Base-by-base conservation (phyloP, 371 early-diverging fungal genomes). In the Rhizomucor pusillus region DNA sequence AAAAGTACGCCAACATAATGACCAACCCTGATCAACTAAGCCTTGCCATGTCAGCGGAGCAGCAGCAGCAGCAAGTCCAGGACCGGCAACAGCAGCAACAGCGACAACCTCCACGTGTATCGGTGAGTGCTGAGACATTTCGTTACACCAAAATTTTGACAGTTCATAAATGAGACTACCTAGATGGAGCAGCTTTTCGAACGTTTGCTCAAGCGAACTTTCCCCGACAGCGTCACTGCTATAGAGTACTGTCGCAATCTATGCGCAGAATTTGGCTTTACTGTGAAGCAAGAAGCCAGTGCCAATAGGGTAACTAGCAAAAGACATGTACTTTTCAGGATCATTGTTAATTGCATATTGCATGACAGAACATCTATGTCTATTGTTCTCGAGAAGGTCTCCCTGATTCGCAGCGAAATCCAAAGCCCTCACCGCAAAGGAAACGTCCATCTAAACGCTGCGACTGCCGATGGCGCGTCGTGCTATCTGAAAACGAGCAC, bases 331-430 rank as follows among this genome's bases (percentile, higher is more conserved):
- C n/a, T n/a, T n/a, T n/a, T n/a, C n/a, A n/a, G n/a, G n/a, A n/a
- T n/a, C n/a, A n/a, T n/a, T n/a, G n/a, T n/a, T n/a, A n/a, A n/a
- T n/a, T 25, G 11, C 10, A 19, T 6, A 49, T 22, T 29, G 13
- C 14, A n/a, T 24, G 3, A 41, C n/a, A 57, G 57, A 57, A 57
- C 34, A 79, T 84, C 6, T 79, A 80, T 57, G 61, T 85, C 25
- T 80, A 77, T 52, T 85, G 85, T 55, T 79, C 82, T 6, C 66
- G 77, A 50, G 80, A 79, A 63, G 77, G 81, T n/a, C 60, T 79
- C 10, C 73, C 77, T 7, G 81, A 77, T 48, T 72, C 75, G 22
- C 67, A 70, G 61, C 75, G 79, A 45, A 71, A 75, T 57, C 73
- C 77, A 52, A 74, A 75, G 65, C 67, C 73, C 29, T 66, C 70